phyloP scores from a whole-genome alignment of 345 rosid genomes.

The Gossypioides kirkii region DNA sequence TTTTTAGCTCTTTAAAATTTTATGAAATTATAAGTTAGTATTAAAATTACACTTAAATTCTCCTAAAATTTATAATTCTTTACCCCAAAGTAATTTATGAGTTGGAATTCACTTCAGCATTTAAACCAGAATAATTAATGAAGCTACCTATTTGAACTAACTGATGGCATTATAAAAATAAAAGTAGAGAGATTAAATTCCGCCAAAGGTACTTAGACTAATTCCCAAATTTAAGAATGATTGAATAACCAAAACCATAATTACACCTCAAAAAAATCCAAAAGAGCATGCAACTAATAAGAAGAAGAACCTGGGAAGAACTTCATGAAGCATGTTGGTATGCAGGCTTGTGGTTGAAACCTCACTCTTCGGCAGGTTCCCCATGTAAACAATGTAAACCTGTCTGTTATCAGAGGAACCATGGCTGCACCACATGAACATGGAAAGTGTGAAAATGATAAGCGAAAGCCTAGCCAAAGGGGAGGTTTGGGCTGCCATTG shows the following conservation, averaged over 20 bases:
- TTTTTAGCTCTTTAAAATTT: no score
- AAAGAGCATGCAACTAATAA: background rate
- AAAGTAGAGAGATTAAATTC: no score
- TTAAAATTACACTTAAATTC: no score
- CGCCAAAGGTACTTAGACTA: no score
- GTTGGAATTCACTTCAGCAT: background rate
- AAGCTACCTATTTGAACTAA: background rate
- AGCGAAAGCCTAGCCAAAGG: slow-evolving; percentile 12
- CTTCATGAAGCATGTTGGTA: slow-evolving; percentile 31
- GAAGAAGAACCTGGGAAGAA: slow-evolving; percentile 29
- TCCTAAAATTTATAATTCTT: no score
- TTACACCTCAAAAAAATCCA: no score
- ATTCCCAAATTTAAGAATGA: no score
- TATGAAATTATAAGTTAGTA: no score
- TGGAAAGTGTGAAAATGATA: background rate
- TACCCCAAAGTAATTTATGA: no score
- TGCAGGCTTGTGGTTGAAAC: slow-evolving; percentile 38
- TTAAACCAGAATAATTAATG: no score
- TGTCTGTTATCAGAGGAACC: slow-evolving; percentile 19
- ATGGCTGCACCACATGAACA: background rate
- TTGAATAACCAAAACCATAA: no score
- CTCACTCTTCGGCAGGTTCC: slow-evolving; percentile 33
- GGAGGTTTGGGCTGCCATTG: slow-evolving; percentile 11
- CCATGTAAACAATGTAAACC: slow-evolving; percentile 50
- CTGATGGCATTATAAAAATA: background rate